Evolutionary conservation across 148 eudicot species (phyloP).

Genomic region (Rhododendron vialii): DNA sequence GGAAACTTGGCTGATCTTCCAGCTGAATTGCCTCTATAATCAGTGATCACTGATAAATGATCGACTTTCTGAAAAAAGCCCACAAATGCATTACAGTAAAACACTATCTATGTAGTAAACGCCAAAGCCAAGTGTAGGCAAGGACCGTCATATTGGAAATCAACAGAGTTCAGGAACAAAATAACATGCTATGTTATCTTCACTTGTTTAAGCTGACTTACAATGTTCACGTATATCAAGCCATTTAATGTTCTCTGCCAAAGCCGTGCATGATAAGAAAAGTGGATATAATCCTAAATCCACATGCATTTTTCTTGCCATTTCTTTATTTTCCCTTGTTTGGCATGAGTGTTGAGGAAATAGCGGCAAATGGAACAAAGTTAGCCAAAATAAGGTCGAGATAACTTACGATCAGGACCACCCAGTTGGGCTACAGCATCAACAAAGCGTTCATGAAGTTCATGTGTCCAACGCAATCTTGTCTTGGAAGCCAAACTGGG

Average conservation of each 20-base stretch:
- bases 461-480: slow-evolving; percentile 67
- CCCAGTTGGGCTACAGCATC: slow-evolving; percentile 73
- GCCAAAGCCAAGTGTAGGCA: background rate
- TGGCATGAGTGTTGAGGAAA: background rate
- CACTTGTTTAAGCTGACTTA: background rate
- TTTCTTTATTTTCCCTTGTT: background rate
- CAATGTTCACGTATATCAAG: background rate
- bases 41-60: background rate
- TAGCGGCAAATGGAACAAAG: background rate
- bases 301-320: background rate
- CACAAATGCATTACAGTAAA: background rate
- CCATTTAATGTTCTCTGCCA: background rate
- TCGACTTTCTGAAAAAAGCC: background rate
- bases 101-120: background rate
- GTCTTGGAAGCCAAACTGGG: slow-evolving; percentile 49
- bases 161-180: background rate
- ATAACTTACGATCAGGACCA: slow-evolving; percentile 62
- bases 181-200: background rate
- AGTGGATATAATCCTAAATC: background rate
- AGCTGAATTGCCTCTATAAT: background rate
- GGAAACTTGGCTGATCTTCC: background rate
- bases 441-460: slow-evolving; percentile 68
- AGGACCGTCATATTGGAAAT: background rate
- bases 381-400: slow-evolving; percentile 2
- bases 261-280: background rate